Percentiles rank a stretch among this genome's conserved stretches.
phyloP scores from a whole-genome alignment of 371 early-diverging fungal genomes.

The Phascolomyces articulosus region DNA sequence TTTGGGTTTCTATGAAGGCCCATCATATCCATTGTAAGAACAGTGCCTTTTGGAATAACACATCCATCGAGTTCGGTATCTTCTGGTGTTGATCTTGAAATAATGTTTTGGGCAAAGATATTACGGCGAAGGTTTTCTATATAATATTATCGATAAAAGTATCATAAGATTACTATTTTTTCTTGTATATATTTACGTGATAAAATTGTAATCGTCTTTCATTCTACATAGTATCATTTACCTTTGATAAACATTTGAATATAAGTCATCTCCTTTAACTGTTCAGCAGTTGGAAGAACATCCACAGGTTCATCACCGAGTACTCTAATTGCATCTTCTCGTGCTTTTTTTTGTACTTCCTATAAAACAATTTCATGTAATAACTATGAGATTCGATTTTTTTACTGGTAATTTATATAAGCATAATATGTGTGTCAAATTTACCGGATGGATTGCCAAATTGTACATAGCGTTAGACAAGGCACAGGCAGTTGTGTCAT shows the following conservation, averaged over 20 bases:
- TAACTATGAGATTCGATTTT: no score
- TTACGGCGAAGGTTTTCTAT: constrained; percentile 20
- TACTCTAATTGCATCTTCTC: constrained; percentile 46
- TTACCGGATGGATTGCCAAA: constrained; percentile 26
- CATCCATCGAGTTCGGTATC: constrained; percentile 12
- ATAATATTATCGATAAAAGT: no score
- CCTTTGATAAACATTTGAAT: constrained; percentile 39
- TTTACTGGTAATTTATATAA: no score
- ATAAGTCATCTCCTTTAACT: constrained; percentile 45
- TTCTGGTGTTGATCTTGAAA: constrained; percentile 2
- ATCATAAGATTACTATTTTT: no score
- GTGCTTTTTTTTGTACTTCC: constrained; percentile 48
- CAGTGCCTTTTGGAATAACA: constrained; percentile 16
- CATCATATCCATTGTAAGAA: constrained; percentile 11
- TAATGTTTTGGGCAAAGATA: neutral
- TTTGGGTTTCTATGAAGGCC: constrained; percentile 24
- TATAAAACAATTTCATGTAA: neutral
- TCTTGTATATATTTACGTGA: no score
- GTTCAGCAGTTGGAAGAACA: constrained; percentile 42
- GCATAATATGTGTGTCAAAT: no score
- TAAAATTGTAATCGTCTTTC: no score
- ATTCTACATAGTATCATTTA: no score
- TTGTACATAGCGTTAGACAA: constrained; percentile 27
- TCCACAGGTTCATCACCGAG: constrained; percentile 48
- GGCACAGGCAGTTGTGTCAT: constrained; percentile 50